Evolutionary conservation across 352 stramenopile species (phyloP).

Genomic region (Phytopythium mirpurense): DNA sequence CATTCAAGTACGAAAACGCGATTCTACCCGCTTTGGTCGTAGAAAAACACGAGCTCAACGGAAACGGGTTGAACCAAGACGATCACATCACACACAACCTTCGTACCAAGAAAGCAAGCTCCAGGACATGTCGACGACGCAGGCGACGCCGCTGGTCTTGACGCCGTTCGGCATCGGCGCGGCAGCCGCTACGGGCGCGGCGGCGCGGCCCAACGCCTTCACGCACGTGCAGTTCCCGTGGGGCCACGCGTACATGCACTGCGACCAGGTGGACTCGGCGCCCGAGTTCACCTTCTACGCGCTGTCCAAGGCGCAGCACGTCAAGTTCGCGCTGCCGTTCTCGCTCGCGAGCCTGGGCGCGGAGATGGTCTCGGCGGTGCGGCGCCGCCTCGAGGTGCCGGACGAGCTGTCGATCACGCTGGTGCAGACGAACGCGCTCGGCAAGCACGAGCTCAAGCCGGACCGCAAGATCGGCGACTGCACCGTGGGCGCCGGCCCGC

Average conservation of each 20-base stretch:
- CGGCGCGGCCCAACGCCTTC: conserved; percentile 23
- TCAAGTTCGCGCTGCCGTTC: conserved; percentile 70
- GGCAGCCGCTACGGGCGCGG: conserved; percentile 10
- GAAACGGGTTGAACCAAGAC: background rate
- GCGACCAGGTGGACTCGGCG: conserved; percentile 43
- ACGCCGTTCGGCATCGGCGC: conserved; percentile 71
- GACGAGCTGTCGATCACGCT: conserved; percentile 52
- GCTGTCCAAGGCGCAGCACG: conserved; percentile 42
- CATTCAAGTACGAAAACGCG: background rate
- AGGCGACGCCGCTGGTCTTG: conserved; percentile 30
- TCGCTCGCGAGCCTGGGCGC: conserved; percentile 38
- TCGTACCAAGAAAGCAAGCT: no score
- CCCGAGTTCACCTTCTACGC: conserved; percentile 81
- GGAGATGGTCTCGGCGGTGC: conserved; percentile 61
- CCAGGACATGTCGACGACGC: conserved; percentile 1
- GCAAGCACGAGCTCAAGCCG: conserved; percentile 60
- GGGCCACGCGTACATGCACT: conserved; percentile 64
- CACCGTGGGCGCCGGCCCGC: conserved; percentile 50
- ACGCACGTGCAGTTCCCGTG: conserved; percentile 69
- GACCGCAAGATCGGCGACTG: conserved; percentile 54
- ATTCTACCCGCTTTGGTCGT: background rate
- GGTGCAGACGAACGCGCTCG: conserved; percentile 72
- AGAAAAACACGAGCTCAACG: conserved; percentile 1
- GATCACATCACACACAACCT: conserved; percentile 5
- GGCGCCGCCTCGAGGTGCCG: conserved; percentile 35